Conservation (phyloP, 1,284 basidiomycete genomes). For the Cryptococcus sp. region DNA sequence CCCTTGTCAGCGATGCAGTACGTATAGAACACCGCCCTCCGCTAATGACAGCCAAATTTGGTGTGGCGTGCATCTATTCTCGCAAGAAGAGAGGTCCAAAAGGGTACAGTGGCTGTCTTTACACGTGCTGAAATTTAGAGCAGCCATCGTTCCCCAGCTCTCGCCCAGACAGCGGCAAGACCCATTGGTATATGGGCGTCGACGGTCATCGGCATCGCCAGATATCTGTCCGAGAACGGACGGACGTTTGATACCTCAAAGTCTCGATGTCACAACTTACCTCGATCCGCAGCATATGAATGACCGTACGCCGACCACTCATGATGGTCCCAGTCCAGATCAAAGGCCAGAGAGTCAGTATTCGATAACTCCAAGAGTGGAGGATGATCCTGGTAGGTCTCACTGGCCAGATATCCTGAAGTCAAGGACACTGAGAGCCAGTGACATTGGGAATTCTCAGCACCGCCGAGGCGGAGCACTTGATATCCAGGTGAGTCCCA, state of each 20-base stretch:
- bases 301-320: background rate
- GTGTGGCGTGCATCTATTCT: background rate
- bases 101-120: background rate
- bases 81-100: background rate
- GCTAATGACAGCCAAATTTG: background rate
- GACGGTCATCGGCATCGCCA: background rate
- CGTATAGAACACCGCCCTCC: background rate
- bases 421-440: background rate
- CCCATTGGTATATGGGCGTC: background rate
- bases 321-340: too few relatives aligned
- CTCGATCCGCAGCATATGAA: background rate
- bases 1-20: background rate
- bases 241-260: background rate
- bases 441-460: conserved; percentile 4
- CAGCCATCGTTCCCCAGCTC: background rate
- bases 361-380: too few relatives aligned
- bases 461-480: conserved; percentile 1
- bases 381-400: too few relatives aligned
- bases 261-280: background rate
- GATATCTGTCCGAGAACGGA: background rate
- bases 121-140: background rate
- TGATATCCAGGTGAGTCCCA: conserved; percentile 1
- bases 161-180: background rate
- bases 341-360: too few relatives aligned
- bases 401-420: background rate